A percentile compares a stretch with the other conserved stretches of the same genome.
Conservation (phyloP, 2,329 filamentous ascomycete genomes). For the Pestalotiopsis sp. region DNA sequence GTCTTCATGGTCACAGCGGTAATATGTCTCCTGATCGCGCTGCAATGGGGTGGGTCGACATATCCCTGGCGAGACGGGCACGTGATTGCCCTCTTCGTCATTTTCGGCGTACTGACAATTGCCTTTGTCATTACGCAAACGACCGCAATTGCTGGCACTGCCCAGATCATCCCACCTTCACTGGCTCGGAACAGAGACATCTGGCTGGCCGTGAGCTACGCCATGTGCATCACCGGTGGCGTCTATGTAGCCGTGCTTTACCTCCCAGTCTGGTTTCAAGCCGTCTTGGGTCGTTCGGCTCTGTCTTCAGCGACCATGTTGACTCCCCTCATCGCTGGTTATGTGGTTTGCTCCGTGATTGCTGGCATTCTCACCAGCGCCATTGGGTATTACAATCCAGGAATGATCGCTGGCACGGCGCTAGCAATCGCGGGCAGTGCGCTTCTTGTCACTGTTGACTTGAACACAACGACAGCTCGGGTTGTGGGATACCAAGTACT, state of each 20-base stretch:
- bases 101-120: background rate
- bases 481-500: slow-evolving; percentile 21
- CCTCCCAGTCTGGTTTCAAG: slow-evolving; percentile 19
- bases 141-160: background rate
- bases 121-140: slow-evolving; percentile 10
- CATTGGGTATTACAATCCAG: slow-evolving; percentile 19
- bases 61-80: background rate
- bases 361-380: slow-evolving; percentile 18
- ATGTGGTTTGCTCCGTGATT: slow-evolving; percentile 17
- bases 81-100: background rate
- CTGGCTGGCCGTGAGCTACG: slow-evolving; percentile 20
- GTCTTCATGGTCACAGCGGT: background rate
- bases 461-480: slow-evolving; percentile 13
- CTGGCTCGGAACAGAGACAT: slow-evolving; percentile 19
- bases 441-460: slow-evolving; percentile 17
- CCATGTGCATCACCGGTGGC: slow-evolving; percentile 19
- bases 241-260: slow-evolving; percentile 16
- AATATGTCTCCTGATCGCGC: background rate
- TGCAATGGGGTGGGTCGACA: slow-evolving; percentile 2
- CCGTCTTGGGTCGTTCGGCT: slow-evolving; percentile 13
- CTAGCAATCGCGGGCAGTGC: slow-evolving; percentile 19
- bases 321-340: slow-evolving; percentile 16
- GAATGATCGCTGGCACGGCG: slow-evolving; percentile 16
- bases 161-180: slow-evolving; percentile 8
- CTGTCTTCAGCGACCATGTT: slow-evolving; percentile 15